A percentile compares a stretch with the other conserved stretches of the same genome.
Evolutionary conservation across 805 yeast species (phyloP).

Genomic region (Barnettozyma siamensis): DNA sequence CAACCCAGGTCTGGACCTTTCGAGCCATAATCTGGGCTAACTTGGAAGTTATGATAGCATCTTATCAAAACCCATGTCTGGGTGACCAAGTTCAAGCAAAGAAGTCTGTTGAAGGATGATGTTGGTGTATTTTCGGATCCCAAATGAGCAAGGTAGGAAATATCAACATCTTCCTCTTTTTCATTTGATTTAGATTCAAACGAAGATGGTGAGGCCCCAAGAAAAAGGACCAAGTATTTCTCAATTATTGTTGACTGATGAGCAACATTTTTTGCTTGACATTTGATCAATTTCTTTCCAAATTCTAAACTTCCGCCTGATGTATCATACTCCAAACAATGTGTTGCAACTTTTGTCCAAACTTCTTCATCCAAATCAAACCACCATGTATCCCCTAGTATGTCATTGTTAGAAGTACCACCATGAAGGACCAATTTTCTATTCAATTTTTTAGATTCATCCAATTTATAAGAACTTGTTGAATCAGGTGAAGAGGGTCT

Average conservation of each 20-base stretch:
- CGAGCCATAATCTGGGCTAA: neutral
- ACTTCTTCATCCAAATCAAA: conserved; percentile 38
- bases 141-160: conserved; percentile 7
- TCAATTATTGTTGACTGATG: conserved; percentile 18
- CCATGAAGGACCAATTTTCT: conserved; percentile 31
- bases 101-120: conserved; percentile 8
- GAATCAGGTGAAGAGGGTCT: conserved; percentile 14
- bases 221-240: conserved; percentile 14
- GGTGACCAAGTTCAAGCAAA: conserved; percentile 12
- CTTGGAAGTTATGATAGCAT: conserved; percentile 12
- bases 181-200: neutral
- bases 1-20: conserved; percentile 6
- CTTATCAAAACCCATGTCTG: conserved; percentile 14
- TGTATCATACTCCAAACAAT: conserved; percentile 19
- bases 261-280: conserved; percentile 13
- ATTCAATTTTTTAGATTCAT: conserved; percentile 1
- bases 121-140: conserved; percentile 1
- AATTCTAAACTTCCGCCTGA: conserved; percentile 12
- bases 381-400: conserved; percentile 46
- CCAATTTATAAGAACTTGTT: conserved; percentile 1
- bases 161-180: conserved; percentile 8
- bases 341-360: conserved; percentile 31
- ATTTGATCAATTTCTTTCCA: conserved; percentile 2
- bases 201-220: conserved; percentile 15
- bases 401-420: conserved; percentile 28